Evolutionary conservation across 1,284 basidiomycete species (phyloP), one percentile per base, ranked within the genome.

Genomic region (Pulchroboletus neoregius): DNA sequence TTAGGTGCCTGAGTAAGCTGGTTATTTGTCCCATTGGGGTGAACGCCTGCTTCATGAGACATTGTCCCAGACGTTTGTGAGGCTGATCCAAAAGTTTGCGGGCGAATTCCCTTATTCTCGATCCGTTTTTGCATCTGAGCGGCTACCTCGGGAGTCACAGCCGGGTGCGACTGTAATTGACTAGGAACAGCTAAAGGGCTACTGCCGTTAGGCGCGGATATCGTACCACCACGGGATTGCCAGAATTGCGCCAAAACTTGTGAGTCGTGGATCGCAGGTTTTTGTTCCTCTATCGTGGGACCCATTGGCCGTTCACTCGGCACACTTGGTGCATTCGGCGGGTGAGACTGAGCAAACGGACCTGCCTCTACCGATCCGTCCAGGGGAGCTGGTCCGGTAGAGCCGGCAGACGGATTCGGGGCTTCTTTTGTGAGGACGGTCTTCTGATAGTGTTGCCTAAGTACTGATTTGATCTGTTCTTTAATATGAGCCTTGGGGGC

Each of bases 41-140:
- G 52, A 27, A 33, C 36, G 8, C 33, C 30, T 27, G 44, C 18
- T 15, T 58, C 57, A 4, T 54, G 58, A 36, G 56, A 35, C 4
- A 24, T 27, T 6, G 34, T 30, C 31, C 42, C 50, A 13, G 54
- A 34, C 8, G 36, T 18, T 15, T 55, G 56, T 13, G 50, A 24
- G 9, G 57, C 31, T 20, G 50, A 16, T 34, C 50, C 43, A 24
- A 50, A 42, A 12, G 6, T 27, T 39, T 43, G 55, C 10, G 59
- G 46, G 4, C 46, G 49, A 12, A 54, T 51, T 6, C 51, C 57
- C 39, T 47, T 57, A 39, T 75, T 76, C 37, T 80, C 78, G 3
- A 70, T 55, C 45, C 76, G 56, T 55, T 78, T 80, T 52, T 76
- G 73, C 71, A 79, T 73, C 53, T 81, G 82, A 15, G 68, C 61